A percentile compares a stretch with the other conserved stretches of the same genome.
Conservation (phyloP, 441 rosid species). For the Manihot esculenta region DNA sequence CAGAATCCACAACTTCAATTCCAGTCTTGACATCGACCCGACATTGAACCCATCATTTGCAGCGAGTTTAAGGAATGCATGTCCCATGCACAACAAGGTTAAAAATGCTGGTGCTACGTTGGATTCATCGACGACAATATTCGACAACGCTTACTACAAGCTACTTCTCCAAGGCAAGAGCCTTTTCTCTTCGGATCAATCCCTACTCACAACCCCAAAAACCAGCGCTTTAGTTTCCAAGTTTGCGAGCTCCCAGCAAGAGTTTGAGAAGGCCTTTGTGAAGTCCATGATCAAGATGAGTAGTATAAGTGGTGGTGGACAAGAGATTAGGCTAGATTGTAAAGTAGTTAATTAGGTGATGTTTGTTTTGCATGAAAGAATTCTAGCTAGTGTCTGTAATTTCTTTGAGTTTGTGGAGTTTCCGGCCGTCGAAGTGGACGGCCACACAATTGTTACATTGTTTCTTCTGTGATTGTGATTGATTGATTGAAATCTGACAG, state of each 20-base stretch:
- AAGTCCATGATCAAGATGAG: conserved; percentile 48
- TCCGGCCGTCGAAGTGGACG: conserved; percentile 3
- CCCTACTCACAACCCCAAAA: conserved; percentile 41
- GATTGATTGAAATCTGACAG: neutral
- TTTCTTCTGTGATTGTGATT: neutral
- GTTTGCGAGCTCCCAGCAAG: conserved; percentile 38
- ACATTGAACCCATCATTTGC: conserved; percentile 50
- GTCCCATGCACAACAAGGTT: conserved; percentile 39
- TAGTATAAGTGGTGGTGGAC: conserved; percentile 31
- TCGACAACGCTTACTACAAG: conserved; percentile 55
- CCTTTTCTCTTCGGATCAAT: conserved; percentile 58
- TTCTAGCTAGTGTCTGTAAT: neutral
- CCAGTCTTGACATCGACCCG: conserved; percentile 42
- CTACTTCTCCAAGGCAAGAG: conserved; percentile 44
- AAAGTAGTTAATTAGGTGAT: conserved; percentile 21
- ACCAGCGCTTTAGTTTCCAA: conserved; percentile 40
- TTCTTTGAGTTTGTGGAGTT: neutral
- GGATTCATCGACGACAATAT: conserved; percentile 48
- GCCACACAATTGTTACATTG: neutral
- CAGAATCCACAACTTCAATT: conserved; percentile 54
- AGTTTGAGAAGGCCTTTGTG: conserved; percentile 44
- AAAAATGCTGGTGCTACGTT: conserved; percentile 47
- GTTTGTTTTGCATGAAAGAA: neutral
- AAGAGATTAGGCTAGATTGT: conserved; percentile 42
- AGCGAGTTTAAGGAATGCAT: conserved; percentile 37